phyloP scores from a whole-genome alignment of 768 basidiomycete species.

The Pisolithus tinctorius region DNA sequence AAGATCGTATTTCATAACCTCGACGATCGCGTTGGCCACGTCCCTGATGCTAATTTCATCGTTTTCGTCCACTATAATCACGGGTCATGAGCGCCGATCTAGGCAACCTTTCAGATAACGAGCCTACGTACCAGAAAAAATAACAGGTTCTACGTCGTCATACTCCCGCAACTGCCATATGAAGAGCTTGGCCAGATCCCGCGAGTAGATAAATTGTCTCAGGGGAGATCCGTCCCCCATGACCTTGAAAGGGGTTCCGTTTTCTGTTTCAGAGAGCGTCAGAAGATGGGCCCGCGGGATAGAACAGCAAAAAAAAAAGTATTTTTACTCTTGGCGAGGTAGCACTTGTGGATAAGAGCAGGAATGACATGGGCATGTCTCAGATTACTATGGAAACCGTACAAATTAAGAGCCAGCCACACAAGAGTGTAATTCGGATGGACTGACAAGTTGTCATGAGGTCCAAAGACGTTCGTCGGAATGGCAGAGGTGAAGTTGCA shows the following conservation, averaged over 20 bases:
- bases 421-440: background rate
- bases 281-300: background rate
- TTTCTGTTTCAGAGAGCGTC: slow-evolving; percentile 45
- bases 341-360: slow-evolving; percentile 88
- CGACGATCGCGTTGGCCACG: slow-evolving; percentile 87
- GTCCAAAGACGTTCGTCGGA: slow-evolving; percentile 96
- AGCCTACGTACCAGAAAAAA: slow-evolving; percentile 63
- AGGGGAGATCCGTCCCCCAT: slow-evolving; percentile 87
- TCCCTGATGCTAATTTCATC: slow-evolving; percentile 92
- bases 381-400: slow-evolving; percentile 54
- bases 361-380: slow-evolving; percentile 94
- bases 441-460: slow-evolving; percentile 84
- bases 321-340: slow-evolving; percentile 75
- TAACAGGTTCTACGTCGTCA: slow-evolving; percentile 87
- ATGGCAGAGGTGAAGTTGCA: slow-evolving; percentile 95
- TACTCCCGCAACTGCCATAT: slow-evolving; percentile 91
- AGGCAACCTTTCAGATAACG: background rate
- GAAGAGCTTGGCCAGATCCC: slow-evolving; percentile 91
- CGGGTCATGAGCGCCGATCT: background rate
- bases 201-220: slow-evolving; percentile 97
- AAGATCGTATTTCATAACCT: slow-evolving; percentile 71
- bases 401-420: background rate
- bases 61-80: slow-evolving; percentile 69
- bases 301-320: slow-evolving; percentile 4
- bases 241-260: slow-evolving; percentile 76